A percentile compares a stretch with the other conserved stretches of the same genome.
phyloP scores from a whole-genome alignment of 257 asterid genomes.

The Handroanthus guayacan region DNA sequence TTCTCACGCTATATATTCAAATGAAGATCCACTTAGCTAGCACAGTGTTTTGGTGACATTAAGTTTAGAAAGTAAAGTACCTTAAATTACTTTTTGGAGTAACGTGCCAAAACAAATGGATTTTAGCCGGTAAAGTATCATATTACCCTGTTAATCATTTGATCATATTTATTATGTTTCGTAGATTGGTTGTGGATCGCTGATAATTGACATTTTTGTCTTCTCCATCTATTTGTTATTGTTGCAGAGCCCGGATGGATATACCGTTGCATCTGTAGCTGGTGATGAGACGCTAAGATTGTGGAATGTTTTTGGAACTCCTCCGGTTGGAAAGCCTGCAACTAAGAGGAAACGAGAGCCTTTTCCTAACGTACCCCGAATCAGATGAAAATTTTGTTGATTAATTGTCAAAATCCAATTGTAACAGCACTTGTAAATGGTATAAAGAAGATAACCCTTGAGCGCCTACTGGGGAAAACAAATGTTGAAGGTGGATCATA shows the following conservation, averaged over 20 bases:
- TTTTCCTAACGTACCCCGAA: constrained; percentile 43
- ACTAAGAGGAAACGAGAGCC: constrained; percentile 41
- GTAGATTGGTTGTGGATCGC: no score
- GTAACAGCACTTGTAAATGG: not conserved
- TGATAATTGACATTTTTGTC: not conserved
- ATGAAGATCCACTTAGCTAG: no score
- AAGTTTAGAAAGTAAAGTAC: no score
- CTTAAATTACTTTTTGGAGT: no score
- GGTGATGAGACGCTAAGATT: constrained; percentile 54
- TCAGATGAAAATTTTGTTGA: constrained; percentile 37
- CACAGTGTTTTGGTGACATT: no score
- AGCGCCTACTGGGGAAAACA: not conserved
- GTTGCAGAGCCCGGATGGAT: constrained; percentile 59
- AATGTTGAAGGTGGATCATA: not conserved
- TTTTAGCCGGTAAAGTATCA: not conserved
- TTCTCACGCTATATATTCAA: no score
- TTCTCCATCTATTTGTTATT: not conserved
- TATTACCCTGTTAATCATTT: no score
- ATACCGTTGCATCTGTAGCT: constrained; percentile 44
- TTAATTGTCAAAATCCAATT: not conserved
- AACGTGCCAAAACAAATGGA: no score
- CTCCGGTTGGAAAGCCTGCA: constrained; percentile 27
- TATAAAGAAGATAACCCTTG: not conserved
- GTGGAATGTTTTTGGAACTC: constrained; percentile 51
- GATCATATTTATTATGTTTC: no score